Conservation (phyloP, 83 land plant genomes). For the Thuja plicata region DNA sequence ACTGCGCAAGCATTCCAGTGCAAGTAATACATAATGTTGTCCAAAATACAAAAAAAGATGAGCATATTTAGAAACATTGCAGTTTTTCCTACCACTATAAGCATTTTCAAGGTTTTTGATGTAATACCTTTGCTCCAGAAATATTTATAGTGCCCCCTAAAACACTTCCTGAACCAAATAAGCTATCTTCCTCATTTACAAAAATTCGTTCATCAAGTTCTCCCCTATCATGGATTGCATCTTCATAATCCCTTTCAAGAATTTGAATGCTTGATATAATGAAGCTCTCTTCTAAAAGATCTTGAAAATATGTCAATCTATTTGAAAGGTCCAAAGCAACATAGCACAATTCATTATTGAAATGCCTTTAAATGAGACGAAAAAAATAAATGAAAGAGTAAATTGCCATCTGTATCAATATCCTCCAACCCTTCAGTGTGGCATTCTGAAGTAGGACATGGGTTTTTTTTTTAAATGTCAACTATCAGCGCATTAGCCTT, state of each 20-base stretch:
- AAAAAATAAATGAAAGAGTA: background rate
- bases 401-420: constrained; percentile 57
- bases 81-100: no score
- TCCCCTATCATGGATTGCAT: no score
- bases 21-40: no score
- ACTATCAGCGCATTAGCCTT: constrained; percentile 58
- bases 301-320: constrained; percentile 79
- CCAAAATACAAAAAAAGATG: no score
- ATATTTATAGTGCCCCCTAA: no score
- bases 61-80: no score
- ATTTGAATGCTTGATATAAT: constrained; percentile 52
- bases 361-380: background rate
- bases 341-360: no score
- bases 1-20: no score
- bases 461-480: constrained; percentile 54
- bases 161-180: constrained; percentile 55
- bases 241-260: constrained; percentile 79
- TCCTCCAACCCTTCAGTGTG: constrained; percentile 38
- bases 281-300: constrained; percentile 60
- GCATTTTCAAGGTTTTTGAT: no score
- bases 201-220: constrained; percentile 88
- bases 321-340: constrained; percentile 41
- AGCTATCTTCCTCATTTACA: constrained; percentile 73
- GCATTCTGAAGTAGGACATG: constrained; percentile 42
- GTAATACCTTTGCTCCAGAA: no score